Evolutionary conservation across 2,329 filamentous ascomycete species (phyloP).

Genomic region (Monilinia polystroma): DNA sequence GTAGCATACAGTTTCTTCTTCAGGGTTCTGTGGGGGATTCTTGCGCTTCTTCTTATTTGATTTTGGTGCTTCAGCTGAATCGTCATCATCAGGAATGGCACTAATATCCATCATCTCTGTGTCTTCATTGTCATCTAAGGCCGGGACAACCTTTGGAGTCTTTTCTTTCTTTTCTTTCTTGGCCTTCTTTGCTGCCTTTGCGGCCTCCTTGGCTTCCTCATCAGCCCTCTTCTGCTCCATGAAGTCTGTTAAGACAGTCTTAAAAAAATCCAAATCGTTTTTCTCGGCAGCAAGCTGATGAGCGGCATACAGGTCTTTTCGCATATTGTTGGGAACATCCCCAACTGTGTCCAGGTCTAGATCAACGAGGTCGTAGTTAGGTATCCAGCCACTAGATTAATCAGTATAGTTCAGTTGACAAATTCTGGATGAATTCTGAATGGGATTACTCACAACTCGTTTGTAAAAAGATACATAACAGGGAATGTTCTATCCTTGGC

Average conservation of each 20-base stretch:
- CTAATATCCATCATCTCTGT: constrained; percentile 57
- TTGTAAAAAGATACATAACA: constrained; percentile 91
- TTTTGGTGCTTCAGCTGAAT: constrained; percentile 49
- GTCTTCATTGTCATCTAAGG: constrained; percentile 56
- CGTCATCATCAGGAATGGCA: constrained; percentile 56
- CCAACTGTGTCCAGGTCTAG: constrained; percentile 73
- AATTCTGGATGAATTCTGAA: neutral
- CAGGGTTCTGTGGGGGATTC: constrained; percentile 54
- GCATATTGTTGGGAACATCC: constrained; percentile 68
- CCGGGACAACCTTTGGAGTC: constrained; percentile 45
- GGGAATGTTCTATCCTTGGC: constrained; percentile 83
- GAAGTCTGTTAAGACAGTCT: constrained; percentile 70
- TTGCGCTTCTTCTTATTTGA: constrained; percentile 77
- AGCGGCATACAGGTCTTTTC: constrained; percentile 75
- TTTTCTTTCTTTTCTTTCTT: constrained; percentile 43
- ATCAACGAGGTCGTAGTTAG: constrained; percentile 77
- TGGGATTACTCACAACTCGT: constrained; percentile 81
- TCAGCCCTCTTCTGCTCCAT: constrained; percentile 64
- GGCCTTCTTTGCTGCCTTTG: constrained; percentile 49
- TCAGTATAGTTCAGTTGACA: constrained; percentile 25
- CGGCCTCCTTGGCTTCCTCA: constrained; percentile 46
- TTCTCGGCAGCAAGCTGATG: constrained; percentile 78
- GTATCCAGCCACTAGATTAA: constrained; percentile 75
- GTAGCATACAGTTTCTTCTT: constrained; percentile 64
- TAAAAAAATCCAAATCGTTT: constrained; percentile 78